phyloP scores from a whole-genome alignment of 768 basidiomycete genomes.

The Leccinum olivaceopallidum region DNA sequence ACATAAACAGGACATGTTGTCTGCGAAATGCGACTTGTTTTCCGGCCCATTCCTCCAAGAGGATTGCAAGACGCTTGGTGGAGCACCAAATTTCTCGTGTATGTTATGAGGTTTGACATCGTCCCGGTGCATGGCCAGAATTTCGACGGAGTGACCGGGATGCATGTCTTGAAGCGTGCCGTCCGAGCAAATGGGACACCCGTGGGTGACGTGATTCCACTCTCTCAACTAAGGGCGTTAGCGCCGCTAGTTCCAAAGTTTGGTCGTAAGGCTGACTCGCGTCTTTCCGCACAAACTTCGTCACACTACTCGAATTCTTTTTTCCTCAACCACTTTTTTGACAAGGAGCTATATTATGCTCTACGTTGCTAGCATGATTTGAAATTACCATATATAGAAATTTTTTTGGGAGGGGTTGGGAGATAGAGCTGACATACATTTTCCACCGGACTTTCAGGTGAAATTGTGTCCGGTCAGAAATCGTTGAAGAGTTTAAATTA shows the following conservation, averaged over 20 bases:
- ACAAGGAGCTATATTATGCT: slow-evolving; percentile 18
- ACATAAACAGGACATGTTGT: slow-evolving; percentile 11
- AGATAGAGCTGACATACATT: too few relatives aligned
- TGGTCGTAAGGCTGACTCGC: slow-evolving; percentile 22
- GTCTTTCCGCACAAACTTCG: slow-evolving; percentile 25
- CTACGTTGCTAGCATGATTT: too few relatives aligned
- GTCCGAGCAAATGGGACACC: slow-evolving; percentile 6
- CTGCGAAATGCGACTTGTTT: too few relatives aligned
- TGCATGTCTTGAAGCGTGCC: slow-evolving; percentile 26
- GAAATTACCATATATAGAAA: too few relatives aligned
- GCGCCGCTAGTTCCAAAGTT: slow-evolving; percentile 30
- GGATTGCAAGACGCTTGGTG: background rate
- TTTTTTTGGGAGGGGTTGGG: too few relatives aligned
- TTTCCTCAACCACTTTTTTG: slow-evolving; percentile 12
- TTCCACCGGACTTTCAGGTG: too few relatives aligned
- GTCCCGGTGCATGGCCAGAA: slow-evolving; percentile 16
- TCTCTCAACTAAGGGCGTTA: slow-evolving; percentile 22
- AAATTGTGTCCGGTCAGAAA: too few relatives aligned
- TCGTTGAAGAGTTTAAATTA: too few relatives aligned
- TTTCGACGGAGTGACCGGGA: slow-evolving; percentile 18
- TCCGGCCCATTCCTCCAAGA: too few relatives aligned
- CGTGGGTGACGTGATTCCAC: slow-evolving; percentile 31
- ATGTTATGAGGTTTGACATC: slow-evolving; percentile 28
- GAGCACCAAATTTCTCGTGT: slow-evolving; percentile 21
- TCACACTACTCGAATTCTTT: slow-evolving; percentile 22